A percentile compares a stretch with the other conserved stretches of the same genome.
Evolutionary conservation across 257 asterid species (phyloP).

Genomic region (Przewalskia tangutica): DNA sequence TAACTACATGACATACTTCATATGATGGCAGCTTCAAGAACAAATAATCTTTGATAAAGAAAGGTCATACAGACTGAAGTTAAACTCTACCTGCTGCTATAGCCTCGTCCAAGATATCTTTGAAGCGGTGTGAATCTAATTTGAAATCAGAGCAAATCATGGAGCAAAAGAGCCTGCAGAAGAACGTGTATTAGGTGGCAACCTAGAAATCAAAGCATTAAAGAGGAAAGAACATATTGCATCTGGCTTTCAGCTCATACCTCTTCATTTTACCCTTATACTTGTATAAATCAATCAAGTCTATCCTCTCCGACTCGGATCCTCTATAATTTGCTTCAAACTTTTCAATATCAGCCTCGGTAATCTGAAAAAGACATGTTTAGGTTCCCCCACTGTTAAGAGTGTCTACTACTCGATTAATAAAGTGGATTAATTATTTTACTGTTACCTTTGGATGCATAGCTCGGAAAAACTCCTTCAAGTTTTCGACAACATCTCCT

Average conservation of each 20-base stretch:
- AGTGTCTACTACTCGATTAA: neutral
- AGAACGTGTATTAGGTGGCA: neutral
- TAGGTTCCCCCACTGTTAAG: neutral
- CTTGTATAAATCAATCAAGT: slow-evolving; percentile 64
- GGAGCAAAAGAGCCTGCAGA: slow-evolving; percentile 77
- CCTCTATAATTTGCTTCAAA: slow-evolving; percentile 28
- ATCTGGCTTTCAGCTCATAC: slow-evolving; percentile 18
- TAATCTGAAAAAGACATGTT: slow-evolving; percentile 26
- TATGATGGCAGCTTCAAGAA: neutral
- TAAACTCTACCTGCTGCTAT: slow-evolving; percentile 40
- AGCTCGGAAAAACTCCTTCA: slow-evolving; percentile 65
- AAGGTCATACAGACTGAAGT: neutral
- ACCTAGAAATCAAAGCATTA: neutral
- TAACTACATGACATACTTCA: neutral
- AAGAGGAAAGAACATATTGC: neutral
- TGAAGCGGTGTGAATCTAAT: slow-evolving; percentile 29
- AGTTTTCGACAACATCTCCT: slow-evolving; percentile 59
- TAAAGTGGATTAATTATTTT: neutral
- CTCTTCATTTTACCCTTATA: slow-evolving; percentile 82
- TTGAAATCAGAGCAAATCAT: slow-evolving; percentile 80
- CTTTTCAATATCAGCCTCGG: neutral
- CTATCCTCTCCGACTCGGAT: slow-evolving; percentile 69
- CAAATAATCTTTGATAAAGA: neutral
- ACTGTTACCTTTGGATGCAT: slow-evolving; percentile 65
- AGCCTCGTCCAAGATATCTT: too few species aligned